phyloP scores from a whole-genome alignment of 2,329 filamentous ascomycete species.

The Talaromyces sp. region DNA sequence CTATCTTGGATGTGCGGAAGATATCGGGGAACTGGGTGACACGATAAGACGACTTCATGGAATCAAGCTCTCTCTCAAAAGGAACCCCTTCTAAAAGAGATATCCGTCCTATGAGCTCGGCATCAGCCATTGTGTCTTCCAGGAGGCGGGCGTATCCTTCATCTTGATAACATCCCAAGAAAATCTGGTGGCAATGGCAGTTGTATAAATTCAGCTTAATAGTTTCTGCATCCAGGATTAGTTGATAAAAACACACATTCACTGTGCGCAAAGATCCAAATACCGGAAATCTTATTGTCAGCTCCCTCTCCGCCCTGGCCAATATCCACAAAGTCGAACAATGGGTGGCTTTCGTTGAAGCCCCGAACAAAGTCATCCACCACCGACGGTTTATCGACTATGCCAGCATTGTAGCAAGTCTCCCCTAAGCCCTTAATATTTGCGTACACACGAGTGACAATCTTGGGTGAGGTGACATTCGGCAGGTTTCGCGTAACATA shows the following conservation, averaged over 20 bases:
- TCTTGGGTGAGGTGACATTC: constrained; percentile 40
- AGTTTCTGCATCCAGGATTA: constrained; percentile 38
- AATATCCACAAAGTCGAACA: constrained; percentile 48
- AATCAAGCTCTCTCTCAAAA: constrained; percentile 48
- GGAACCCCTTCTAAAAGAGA: constrained; percentile 53
- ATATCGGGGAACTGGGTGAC: constrained; percentile 46
- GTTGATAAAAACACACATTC: constrained; percentile 12
- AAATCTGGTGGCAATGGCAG: constrained; percentile 55
- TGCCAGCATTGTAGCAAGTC: constrained; percentile 40
- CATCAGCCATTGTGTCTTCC: constrained; percentile 43
- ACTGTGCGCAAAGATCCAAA: constrained; percentile 11
- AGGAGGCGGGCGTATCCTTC: constrained; percentile 49
- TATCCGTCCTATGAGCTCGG: constrained; percentile 42
- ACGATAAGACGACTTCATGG: constrained; percentile 43
- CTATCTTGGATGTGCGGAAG: constrained; percentile 50
- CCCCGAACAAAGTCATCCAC: constrained; percentile 51
- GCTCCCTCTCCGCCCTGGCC: constrained; percentile 40
- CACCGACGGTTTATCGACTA: constrained; percentile 35
- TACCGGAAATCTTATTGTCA: constrained; percentile 45
- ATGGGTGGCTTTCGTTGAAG: constrained; percentile 47
- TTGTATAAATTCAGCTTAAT: constrained; percentile 53
- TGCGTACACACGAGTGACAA: constrained; percentile 49
- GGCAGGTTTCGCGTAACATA: constrained; percentile 38
- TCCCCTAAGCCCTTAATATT: constrained; percentile 49
- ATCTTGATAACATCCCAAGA: constrained; percentile 55